Evolutionary conservation across 2,329 filamentous ascomycete genomes (phyloP), one percentile per base, ranked within the genome.

Genomic region (Hirsutella thompsonii): DNA sequence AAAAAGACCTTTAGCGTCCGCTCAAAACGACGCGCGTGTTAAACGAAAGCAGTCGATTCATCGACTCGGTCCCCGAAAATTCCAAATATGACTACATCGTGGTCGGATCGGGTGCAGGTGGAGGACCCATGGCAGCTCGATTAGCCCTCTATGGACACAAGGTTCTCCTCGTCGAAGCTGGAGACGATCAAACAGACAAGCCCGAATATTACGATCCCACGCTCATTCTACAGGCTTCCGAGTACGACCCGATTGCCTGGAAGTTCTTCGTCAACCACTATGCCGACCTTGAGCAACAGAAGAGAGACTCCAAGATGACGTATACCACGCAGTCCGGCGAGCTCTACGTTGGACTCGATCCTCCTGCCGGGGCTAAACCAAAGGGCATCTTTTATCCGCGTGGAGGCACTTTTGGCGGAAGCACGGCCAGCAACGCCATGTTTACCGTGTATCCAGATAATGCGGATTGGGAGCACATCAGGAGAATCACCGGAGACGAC

Each of bases 201-300:
- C 20, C 19, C 9, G 9, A 32, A 13, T 38, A 38, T 13, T 3
- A 38, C 6, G 65, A 77, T 4, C 74, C 76, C 6, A 67, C 70
- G 1, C 14, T 38, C 11, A 66, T 41, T 36, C 41, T 42, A n/a
- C 28, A 29, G 10, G 66, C 70, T 1, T 75, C 71, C 10, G 72
- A 79, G 49, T 69, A 78, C 44, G 62, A 63, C 19, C 63, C 66
- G n/a, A 64, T 77, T 47, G 60, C 66, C 35, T 81, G 77, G 77
- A 71, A 78, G 54, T 81, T 73, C 57, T 81, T 72, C 47, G 72
- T 79, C 14, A 67, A 67, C 36, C 76, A 81, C 54, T 81, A 79
- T 50, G 60, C 64, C 8, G 67, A 79, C 44, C 57, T 72, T 36
- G 55, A 58, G 18, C 63, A 69, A 30, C 70, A 76, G 46, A 62